Percentiles rank a stretch among this genome's conserved stretches.
Evolutionary conservation across 2,329 filamentous ascomycete genomes (phyloP).

Genomic region (Cordyceps javanica): DNA sequence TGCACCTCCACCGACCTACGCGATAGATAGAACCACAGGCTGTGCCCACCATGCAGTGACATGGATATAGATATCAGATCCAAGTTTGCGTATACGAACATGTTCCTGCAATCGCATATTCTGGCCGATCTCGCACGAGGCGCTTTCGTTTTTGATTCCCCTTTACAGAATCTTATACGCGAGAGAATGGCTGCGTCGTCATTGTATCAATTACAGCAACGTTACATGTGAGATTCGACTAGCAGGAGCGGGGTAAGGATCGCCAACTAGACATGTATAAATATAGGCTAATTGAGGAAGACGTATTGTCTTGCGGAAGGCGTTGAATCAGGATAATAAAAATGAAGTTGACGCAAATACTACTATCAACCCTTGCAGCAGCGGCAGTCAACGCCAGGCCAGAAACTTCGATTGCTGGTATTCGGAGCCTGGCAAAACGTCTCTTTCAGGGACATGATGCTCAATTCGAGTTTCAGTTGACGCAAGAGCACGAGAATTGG

Average conservation of each 20-base stretch:
- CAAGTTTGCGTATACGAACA: too few species aligned
- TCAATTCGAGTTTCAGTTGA: slow-evolving; percentile 1
- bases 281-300: neutral
- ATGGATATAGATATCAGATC: too few species aligned
- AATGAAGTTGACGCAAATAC: neutral
- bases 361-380: neutral
- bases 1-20: too few species aligned
- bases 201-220: too few species aligned
- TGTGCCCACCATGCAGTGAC: too few species aligned
- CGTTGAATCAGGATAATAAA: neutral
- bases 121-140: too few species aligned
- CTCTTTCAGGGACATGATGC: neutral
- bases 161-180: too few species aligned
- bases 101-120: too few species aligned
- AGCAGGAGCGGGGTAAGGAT: neutral
- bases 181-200: too few species aligned
- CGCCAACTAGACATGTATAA: neutral
- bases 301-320: neutral
- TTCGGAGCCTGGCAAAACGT: neutral
- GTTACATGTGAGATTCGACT: neutral
- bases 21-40: too few species aligned
- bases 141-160: too few species aligned
- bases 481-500: neutral
- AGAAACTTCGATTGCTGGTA: neutral
- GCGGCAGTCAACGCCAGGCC: neutral